Evolutionary conservation across 345 rosid genomes (phyloP).

Genomic region (Viola odorata): DNA sequence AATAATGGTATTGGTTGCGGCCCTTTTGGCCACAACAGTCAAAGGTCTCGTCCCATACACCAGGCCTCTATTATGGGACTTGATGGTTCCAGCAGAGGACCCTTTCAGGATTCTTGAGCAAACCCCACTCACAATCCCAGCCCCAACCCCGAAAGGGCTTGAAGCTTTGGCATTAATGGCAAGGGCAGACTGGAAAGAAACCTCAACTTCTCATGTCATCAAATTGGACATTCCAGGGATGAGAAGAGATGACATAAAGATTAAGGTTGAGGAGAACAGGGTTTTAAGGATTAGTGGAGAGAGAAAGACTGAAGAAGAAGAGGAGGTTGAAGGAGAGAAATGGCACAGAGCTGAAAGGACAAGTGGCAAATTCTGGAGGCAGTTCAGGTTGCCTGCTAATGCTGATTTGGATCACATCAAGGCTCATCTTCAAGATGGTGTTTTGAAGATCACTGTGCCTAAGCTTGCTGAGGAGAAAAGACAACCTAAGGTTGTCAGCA

Average conservation of each 20-base stretch:
- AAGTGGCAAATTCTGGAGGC: constrained; percentile 34
- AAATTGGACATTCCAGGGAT: constrained; percentile 32
- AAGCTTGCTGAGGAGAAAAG: constrained; percentile 29
- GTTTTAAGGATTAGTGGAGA: constrained; percentile 35
- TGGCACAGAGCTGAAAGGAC: constrained; percentile 42
- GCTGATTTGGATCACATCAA: constrained; percentile 30
- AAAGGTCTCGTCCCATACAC: constrained; percentile 20
- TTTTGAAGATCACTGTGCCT: constrained; percentile 22
- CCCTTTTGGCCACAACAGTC: background rate
- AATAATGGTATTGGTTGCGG: background rate
- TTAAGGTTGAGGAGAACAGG: constrained; percentile 34
- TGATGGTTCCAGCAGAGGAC: constrained; percentile 31
- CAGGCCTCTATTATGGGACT: constrained; percentile 22
- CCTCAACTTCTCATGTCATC: constrained; percentile 16
- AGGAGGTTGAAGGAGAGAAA: constrained; percentile 20
- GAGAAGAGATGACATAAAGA: constrained; percentile 36
- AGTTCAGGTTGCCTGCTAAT: constrained; percentile 29
- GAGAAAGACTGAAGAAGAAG: constrained; percentile 22
- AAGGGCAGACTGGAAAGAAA: constrained; percentile 40
- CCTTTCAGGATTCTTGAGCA: constrained; percentile 43
- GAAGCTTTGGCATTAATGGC: constrained; percentile 28
- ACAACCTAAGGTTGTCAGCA: constrained; percentile 36
- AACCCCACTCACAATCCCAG: constrained; percentile 26
- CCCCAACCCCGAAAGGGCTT: too few species aligned
- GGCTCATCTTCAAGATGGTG: constrained; percentile 32